These are phyloP conservation scores for Mycena latifolia DNA, from an alignment of 768 basidiomycete species.

Conservation along the genomic window DNA sequence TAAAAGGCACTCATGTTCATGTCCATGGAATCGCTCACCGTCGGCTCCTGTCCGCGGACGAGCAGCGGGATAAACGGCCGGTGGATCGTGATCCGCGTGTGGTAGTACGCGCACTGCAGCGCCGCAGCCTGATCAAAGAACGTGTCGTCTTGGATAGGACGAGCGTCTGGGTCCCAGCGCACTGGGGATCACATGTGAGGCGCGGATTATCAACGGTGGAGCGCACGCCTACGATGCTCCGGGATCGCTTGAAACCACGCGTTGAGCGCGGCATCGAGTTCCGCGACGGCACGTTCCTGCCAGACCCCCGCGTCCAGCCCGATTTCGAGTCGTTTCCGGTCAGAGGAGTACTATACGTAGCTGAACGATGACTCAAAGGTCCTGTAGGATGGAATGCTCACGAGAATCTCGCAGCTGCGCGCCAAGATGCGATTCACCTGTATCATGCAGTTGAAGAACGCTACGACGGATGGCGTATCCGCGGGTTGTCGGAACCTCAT, in stretches of 20 bases:
- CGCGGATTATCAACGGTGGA: no score
- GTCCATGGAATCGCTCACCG: no score
- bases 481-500: conserved; percentile 58
- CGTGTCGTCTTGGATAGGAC: not conserved
- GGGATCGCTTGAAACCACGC: conserved; percentile 31
- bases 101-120: conserved; percentile 6
- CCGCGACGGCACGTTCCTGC: conserved; percentile 76
- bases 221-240: conserved; percentile 15
- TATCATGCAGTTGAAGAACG: conserved; percentile 57
- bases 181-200: no score
- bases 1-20: no score
- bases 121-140: conserved; percentile 22
- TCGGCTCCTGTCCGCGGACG: no score
- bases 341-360: conserved; percentile 83
- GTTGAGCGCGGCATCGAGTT: conserved; percentile 75
- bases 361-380: no score
- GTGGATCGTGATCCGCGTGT: conserved; percentile 7
- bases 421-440: conserved; percentile 42
- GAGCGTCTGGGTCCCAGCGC: not conserved
- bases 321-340: conserved; percentile 56
- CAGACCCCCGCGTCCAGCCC: conserved; percentile 46
- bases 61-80: conserved; percentile 8
- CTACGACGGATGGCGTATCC: conserved; percentile 50
- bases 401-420: conserved; percentile 54
- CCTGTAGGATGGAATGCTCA: no score